A percentile compares a stretch with the other conserved stretches of the same genome.
Conservation (phyloP, 805 yeast genomes). For the Myxozyma vanderwaltii region DNA sequence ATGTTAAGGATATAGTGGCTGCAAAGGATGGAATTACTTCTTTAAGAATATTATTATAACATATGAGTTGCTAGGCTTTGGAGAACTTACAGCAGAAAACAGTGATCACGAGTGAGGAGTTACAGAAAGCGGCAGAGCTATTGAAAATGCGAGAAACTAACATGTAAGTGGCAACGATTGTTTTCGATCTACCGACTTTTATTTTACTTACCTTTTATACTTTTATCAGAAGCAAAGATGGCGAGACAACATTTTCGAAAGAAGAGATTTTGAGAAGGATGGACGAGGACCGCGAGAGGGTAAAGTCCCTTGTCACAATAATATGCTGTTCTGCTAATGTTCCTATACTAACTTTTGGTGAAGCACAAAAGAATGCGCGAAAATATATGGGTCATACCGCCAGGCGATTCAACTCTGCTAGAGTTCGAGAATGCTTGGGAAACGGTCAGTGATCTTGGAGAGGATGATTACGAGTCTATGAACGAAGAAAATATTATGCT, state of each 20-base stretch:
- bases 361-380: slow-evolving; percentile 75
- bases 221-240: slow-evolving; percentile 11
- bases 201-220: not conserved
- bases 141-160: not conserved
- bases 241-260: slow-evolving; percentile 36
- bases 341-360: not conserved
- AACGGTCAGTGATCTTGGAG: slow-evolving; percentile 25
- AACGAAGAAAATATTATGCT: slow-evolving; percentile 25
- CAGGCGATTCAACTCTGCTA: slow-evolving; percentile 26
- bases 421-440: slow-evolving; percentile 36
- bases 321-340: no score
- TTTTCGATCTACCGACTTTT: not conserved
- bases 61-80: slow-evolving; percentile 26
- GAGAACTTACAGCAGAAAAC: slow-evolving; percentile 24
- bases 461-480: slow-evolving; percentile 32
- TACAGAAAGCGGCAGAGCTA: slow-evolving; percentile 10
- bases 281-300: slow-evolving; percentile 89
- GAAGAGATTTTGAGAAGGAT: slow-evolving; percentile 72
- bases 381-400: slow-evolving; percentile 65
- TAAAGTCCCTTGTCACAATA: not conserved
- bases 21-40: no score
- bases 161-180: slow-evolving; percentile 12
- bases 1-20: no score
- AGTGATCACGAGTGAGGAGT: slow-evolving; percentile 22
- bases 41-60: no score